Evolutionary conservation across 1,139 yeast species (phyloP).

Genomic region (Lodderomyces margitis): DNA sequence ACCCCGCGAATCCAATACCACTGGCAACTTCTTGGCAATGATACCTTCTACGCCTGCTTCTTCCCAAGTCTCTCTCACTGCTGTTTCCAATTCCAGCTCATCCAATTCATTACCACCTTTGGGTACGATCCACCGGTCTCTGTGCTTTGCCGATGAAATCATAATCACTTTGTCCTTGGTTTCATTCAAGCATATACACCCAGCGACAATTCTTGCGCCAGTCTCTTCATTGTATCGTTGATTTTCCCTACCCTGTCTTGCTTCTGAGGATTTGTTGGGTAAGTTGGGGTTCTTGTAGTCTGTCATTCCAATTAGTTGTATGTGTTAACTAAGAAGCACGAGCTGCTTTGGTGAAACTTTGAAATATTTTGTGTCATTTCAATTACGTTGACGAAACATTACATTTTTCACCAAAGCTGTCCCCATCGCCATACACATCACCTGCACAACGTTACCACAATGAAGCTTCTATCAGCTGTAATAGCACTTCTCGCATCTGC

Average conservation of each 20-base stretch:
- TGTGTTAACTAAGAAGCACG: too few relatives aligned
- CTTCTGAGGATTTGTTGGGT: conserved; percentile 16
- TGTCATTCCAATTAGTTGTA: neutral
- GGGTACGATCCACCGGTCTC: conserved; percentile 80
- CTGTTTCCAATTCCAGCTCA: conserved; percentile 63
- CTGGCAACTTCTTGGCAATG: conserved; percentile 54
- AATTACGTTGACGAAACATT: neutral
- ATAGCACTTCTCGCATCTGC: conserved; percentile 6
- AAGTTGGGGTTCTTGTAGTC: conserved; percentile 5
- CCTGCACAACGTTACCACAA: neutral
- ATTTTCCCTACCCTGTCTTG: conserved; percentile 37
- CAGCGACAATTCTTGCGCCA: conserved; percentile 88
- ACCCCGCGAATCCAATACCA: conserved; percentile 68
- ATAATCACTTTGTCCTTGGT: conserved; percentile 63
- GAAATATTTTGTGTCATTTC: neutral
- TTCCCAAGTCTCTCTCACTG: conserved; percentile 94
- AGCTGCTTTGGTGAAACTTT: neutral
- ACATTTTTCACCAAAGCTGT: neutral
- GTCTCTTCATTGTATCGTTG: conserved; percentile 47
- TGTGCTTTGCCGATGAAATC: conserved; percentile 69
- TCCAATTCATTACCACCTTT: conserved; percentile 95
- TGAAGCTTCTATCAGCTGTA: conserved; percentile 8
- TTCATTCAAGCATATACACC: conserved; percentile 72
- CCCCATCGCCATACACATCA: neutral
- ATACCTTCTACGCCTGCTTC: conserved; percentile 88